Evolutionary conservation across 2,329 filamentous ascomycete genomes (phyloP).

Genomic region (Hymenoscyphus fructigenus): DNA sequence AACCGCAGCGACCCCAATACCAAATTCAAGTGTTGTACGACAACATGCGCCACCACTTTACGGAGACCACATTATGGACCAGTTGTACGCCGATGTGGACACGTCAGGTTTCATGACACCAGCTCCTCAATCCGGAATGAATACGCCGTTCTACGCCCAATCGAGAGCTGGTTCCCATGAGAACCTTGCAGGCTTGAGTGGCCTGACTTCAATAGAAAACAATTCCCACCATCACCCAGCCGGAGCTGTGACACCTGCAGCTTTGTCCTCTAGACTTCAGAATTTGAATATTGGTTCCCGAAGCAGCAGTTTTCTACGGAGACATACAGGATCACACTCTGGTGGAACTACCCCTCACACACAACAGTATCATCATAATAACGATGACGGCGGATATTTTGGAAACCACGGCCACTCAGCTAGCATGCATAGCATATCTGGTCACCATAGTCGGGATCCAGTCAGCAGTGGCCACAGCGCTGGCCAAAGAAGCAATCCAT

Average conservation of each 20-base stretch:
- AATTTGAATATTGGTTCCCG: constrained; percentile 60
- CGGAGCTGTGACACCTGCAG: constrained; percentile 49
- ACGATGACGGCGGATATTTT: constrained; percentile 26
- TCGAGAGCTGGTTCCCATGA: constrained; percentile 78
- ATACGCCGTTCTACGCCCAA: constrained; percentile 73
- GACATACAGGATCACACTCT: constrained; percentile 32
- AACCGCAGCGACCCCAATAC: constrained; percentile 49
- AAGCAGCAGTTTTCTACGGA: constrained; percentile 33
- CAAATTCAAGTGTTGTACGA: constrained; percentile 46
- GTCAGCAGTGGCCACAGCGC: not conserved
- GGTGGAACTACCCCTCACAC: constrained; percentile 36
- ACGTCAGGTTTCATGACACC: constrained; percentile 79
- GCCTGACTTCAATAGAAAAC: not conserved
- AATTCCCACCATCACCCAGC: constrained; percentile 45
- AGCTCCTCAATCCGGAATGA: constrained; percentile 67
- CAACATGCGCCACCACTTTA: constrained; percentile 85
- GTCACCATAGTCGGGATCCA: constrained; percentile 7
- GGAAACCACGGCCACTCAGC: constrained; percentile 15
- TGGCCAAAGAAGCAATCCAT: constrained; percentile 32
- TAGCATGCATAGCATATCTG: constrained; percentile 16
- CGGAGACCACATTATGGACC: constrained; percentile 84
- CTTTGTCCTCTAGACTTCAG: constrained; percentile 66
- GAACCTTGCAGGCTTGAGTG: constrained; percentile 62
- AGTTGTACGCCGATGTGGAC: constrained; percentile 86
- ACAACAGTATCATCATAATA: constrained; percentile 17